phyloP scores from a whole-genome alignment of 352 stramenopile species.

The Pythium dissimile region DNA sequence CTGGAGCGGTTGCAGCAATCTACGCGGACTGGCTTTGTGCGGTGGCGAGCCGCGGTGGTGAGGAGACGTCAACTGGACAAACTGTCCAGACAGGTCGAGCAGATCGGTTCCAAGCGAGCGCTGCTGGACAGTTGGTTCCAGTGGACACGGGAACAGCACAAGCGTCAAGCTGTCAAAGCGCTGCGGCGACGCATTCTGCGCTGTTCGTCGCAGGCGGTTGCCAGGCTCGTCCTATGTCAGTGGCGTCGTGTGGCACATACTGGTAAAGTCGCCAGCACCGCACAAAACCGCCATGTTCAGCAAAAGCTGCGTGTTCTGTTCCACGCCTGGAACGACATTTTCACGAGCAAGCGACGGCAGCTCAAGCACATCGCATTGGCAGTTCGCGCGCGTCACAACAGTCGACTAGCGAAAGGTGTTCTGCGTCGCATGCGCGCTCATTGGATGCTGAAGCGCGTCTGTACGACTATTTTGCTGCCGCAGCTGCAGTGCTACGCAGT shows the following conservation, averaged over 20 bases:
- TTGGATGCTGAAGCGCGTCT: constrained; percentile 7
- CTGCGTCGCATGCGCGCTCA: constrained; percentile 4
- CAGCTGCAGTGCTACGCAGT: constrained; percentile 8
- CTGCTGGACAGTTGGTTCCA: background rate
- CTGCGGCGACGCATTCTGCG: background rate
- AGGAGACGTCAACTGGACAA: background rate
- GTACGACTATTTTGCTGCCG: constrained; percentile 4
- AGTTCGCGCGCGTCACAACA: background rate
- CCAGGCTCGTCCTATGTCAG: background rate
- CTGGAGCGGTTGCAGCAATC: background rate
- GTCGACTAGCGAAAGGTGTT: background rate
- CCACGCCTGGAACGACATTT: background rate
- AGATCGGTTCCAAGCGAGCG: background rate
- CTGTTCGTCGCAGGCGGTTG: background rate
- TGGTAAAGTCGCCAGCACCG: background rate
- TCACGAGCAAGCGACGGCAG: background rate
- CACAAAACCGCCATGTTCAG: background rate
- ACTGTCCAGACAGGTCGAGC: background rate
- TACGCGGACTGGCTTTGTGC: background rate
- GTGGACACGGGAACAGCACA: background rate
- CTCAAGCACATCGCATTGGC: background rate
- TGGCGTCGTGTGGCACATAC: background rate
- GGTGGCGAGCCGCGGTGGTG: background rate
- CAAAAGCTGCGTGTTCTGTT: background rate
- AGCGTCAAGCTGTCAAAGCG: background rate